Base-by-base conservation (phyloP, 1,284 basidiomycete genomes). In the Marasmius sp. region DNA sequence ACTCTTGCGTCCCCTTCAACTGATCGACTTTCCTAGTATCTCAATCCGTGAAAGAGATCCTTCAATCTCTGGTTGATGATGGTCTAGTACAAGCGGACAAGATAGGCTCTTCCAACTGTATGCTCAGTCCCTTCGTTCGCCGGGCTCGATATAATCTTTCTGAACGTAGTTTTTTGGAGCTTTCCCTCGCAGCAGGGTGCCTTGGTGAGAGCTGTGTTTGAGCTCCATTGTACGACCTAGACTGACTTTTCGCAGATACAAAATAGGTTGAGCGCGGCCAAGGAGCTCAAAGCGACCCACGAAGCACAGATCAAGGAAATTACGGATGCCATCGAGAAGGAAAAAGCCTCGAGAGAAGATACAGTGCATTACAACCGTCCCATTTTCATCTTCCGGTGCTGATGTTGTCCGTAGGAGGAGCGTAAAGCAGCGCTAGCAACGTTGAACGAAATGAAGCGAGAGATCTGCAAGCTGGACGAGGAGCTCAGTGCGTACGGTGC, bases 101-200 rank as follows among this genome's bases (percentile, higher is more conserved):
- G 76, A 94, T 96, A 60, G 94, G 94, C 27, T 92, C 93, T 6
- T 93, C 93, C 3, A 95, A 95, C 70, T 96, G 93, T 94, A 67
- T 67, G 89, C 70, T 55, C 45, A 14, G 9, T n/a, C 9, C 22
- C 64, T 12, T 52, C 37, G 20, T 18, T 37, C 8, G n/a, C 2
- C 56, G 59, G 63, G 43, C 47, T 57, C 56, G 70, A 64, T 64
- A 57, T 64, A 18, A 9, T 60, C n/a, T n/a, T n/a, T 61, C 51
- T 22, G 54, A 14, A 16, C 45, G 38, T 58, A 95, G 93, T 95
- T 76, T 95, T 92, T 72, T 96, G 94, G 94, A 91, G 92, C 69
- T 95, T 95, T 71, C 94, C 94, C 3, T 94, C 92, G 2, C 91
- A 94, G 62, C 84, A 86, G 52, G 93, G 94, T 6, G 85, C 90